Percentiles rank a stretch among this genome's conserved stretches.
phyloP scores from a whole-genome alignment of 2,329 filamentous ascomycete genomes.

The Boeremia exigua region DNA sequence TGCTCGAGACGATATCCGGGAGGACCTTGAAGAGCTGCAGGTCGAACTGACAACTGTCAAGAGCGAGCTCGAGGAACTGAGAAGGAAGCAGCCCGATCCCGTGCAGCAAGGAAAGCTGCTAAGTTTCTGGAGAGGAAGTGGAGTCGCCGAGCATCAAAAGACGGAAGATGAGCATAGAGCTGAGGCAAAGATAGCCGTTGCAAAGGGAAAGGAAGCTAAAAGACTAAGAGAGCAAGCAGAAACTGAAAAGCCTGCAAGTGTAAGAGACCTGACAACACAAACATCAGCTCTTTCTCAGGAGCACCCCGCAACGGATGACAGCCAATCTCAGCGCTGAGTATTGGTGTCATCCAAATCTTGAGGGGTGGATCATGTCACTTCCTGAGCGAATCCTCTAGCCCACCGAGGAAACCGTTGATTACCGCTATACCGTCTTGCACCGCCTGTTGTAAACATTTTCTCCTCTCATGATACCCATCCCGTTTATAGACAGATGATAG shows the following conservation, averaged over 20 bases:
- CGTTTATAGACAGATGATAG: conserved; percentile 7
- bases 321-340: neutral
- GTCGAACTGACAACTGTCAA: conserved; percentile 49
- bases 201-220: conserved; percentile 16
- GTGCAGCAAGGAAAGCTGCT: conserved; percentile 33
- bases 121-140: conserved; percentile 38
- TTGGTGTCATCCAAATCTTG: neutral
- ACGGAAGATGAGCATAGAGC: conserved; percentile 20
- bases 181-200: conserved; percentile 11
- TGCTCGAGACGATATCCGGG: conserved; percentile 65
- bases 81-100: conserved; percentile 42
- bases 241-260: conserved; percentile 4
- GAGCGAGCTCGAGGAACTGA: conserved; percentile 50
- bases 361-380: neutral
- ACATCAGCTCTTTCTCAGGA: neutral
- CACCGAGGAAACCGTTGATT: too few relatives aligned
- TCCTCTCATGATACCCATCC: conserved; percentile 46
- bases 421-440: neutral
- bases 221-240: conserved; percentile 8
- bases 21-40: conserved; percentile 65
- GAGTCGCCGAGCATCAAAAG: conserved; percentile 27
- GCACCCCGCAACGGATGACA: neutral
- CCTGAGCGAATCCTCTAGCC: neutral
- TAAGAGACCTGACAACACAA: neutral
- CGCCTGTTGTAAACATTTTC: conserved; percentile 20